A percentile compares a stretch with the other conserved stretches of the same genome.
These are phyloP conservation scores for Dioszegia crocea DNA, from an alignment of 768 basidiomycete species.

Conservation along the genomic window DNA sequence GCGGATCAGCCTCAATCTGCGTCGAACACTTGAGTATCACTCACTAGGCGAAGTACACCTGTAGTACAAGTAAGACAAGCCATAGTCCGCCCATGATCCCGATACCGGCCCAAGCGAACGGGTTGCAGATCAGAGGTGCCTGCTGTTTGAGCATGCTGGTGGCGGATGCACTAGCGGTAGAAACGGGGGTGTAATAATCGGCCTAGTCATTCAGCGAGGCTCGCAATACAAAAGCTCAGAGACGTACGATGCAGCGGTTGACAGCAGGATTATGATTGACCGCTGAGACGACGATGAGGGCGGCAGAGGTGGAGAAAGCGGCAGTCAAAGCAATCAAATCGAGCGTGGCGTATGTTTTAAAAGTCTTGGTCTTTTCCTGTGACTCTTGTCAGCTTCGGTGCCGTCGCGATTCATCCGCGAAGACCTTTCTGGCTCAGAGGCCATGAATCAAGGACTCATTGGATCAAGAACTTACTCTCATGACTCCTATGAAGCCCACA, in stretches of 20 bases:
- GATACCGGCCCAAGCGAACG: constrained; percentile 88
- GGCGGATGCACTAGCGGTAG: constrained; percentile 20
- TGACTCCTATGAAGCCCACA: constrained; percentile 80
- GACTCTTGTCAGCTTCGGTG: background rate
- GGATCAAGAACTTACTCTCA: constrained; percentile 55
- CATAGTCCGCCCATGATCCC: constrained; percentile 88
- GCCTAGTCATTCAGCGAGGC: background rate
- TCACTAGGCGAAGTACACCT: constrained; percentile 57
- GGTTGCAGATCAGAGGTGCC: constrained; percentile 71
- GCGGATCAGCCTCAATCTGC: background rate
- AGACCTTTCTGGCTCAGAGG: too few relatives aligned
- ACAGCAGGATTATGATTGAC: constrained; percentile 69
- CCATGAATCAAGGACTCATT: too few relatives aligned
- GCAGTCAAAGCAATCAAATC: constrained; percentile 45
- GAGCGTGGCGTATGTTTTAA: constrained; percentile 37
- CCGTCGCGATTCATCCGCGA: background rate
- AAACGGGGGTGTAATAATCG: constrained; percentile 1
- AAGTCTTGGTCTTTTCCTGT: constrained; percentile 48
- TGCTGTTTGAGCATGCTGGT: constrained; percentile 50
- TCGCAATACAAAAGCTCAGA: background rate
- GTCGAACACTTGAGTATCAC: constrained; percentile 5
- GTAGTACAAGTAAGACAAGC: constrained; percentile 70
- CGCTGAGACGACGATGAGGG: constrained; percentile 77
- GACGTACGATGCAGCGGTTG: constrained; percentile 57
- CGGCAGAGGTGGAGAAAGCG: constrained; percentile 72